Base-by-base conservation (phyloP, 78 protist species). In the Dictyostelium intermedium region DNA sequence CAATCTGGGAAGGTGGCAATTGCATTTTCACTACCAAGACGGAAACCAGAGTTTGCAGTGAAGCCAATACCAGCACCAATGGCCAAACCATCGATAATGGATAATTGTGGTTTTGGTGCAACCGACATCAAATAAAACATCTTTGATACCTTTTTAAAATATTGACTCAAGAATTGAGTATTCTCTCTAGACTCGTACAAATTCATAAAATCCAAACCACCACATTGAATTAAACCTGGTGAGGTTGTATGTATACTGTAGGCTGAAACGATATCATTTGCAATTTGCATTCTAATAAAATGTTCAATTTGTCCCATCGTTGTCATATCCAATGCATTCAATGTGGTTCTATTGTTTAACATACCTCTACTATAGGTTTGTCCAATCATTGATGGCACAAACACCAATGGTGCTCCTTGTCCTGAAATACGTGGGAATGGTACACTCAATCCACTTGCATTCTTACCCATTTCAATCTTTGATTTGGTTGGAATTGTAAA, bases 391-490 rank as follows among this genome's bases (percentile, higher is more conserved):
- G 85, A 43, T 78, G 85, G 94, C 30, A 80, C 82, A n/a, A 20
- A 9, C 14, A 89, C 84, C 14, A 89, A 16, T 69, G 84, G 56
- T 66, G 94, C 86, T 83, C 76, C 53, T 47, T 89, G 82, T 69
- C 83, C 84, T 56, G 82, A 56, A 6, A 89, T 45, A 32, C 94
- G 35, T 89, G 94, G 94, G 60, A 80, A 89, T 89, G 94, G 94
- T 61, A 78, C 70, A n/a, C 77, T 82, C 0, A 56, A 30, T 23
- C 86, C 86, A 56, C 35, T 56, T 56, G 86, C 7, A 56, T 35
- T 60, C 50, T 82, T 82, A 30, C 60, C 43, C 1, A 82, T 27
- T 82, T 82, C 86, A 82, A 82, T 56, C 63, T 50, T 56, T 20
- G 50, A 56, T 34, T 56, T 32, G 1, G 10, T 82, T 82, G 86